Evolutionary conservation across 768 basidiomycete genomes (phyloP).

Genomic region (Pleurotus eryngii): DNA sequence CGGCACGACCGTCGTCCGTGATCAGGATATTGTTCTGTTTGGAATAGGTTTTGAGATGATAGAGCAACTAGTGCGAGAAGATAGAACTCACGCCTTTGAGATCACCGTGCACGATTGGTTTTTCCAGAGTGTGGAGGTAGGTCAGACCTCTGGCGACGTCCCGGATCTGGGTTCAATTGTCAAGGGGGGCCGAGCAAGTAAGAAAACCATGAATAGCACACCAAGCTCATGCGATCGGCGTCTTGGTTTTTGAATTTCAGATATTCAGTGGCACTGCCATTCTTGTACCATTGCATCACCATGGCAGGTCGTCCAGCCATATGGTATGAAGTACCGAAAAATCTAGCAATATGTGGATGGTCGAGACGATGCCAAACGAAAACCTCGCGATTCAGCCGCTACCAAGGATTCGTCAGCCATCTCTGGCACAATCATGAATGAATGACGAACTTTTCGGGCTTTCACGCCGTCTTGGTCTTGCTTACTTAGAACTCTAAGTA

Average conservation of each 20-base stretch:
- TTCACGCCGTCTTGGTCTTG: constrained; percentile 14
- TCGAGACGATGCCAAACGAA: constrained; percentile 35
- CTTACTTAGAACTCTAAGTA: constrained; percentile 19
- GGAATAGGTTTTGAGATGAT: background rate
- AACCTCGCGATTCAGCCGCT: constrained; percentile 42
- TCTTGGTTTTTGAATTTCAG: constrained; percentile 12
- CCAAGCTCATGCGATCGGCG: constrained; percentile 15
- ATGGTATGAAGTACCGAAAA: constrained; percentile 37
- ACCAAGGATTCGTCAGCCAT: background rate
- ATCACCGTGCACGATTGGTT: constrained; percentile 41
- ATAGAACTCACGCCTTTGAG: constrained; percentile 33
- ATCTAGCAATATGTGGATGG: constrained; percentile 37
- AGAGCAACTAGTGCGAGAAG: background rate
- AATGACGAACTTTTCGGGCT: constrained; percentile 15
- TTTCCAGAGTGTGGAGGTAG: constrained; percentile 34
- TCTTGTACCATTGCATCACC: constrained; percentile 39
- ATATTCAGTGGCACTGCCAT: constrained; percentile 22
- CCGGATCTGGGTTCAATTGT: constrained; percentile 23
- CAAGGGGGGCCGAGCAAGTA: background rate
- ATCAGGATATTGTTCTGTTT: constrained; percentile 36
- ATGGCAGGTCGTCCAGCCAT: constrained; percentile 28
- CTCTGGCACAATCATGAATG: background rate
- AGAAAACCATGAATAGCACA: constrained; percentile 1
- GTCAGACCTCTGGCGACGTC: constrained; percentile 33
- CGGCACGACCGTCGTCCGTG: constrained; percentile 23